Evolutionary conservation across 306 rosid genomes (phyloP), one percentile per base, ranked within the genome.

Genomic region (Inga leiocalycina): DNA sequence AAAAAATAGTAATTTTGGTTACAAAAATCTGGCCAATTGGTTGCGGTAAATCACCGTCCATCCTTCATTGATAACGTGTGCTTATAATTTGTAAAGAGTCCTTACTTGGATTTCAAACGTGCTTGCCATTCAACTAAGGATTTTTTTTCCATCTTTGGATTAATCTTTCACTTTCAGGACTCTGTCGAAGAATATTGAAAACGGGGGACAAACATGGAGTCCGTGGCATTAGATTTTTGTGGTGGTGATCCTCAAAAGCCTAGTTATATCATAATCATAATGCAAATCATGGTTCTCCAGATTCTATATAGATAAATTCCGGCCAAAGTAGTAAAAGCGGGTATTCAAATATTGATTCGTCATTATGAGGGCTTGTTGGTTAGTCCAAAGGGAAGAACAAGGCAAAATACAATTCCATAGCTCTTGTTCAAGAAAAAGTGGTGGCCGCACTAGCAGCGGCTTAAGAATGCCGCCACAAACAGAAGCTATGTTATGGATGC

Each of bases 401-500:
- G 76, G 52, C 5, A 15, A 49, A 15, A 41, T 9, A 2, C 44
- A 80, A 72, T n/a, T 80, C 41, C 57, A 15, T 8, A 22, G 48
- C 80, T 16, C 81, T 41, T 17, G 57, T 78, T 75, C 74, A 61
- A 74, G 27, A 83, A 77, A 32, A 32, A 32, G 34, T 32, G 34
- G 34, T 32, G 34, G 34, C 2, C 34, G 34, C 34, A 32, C 34
- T 32, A 32, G 34, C 34, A 32, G 34, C 34, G 34, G 2, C 34
- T 32, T 32, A 82, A 19, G 34, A 32, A 32, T 32, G 34, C 34
- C 34, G 34, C 34, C 34, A 32, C 34, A 32, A 32, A 45, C n/a
- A 79, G 70, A 57, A 39, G 56, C 20, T 96, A 80, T 90, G 93
- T 75, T 89, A 83, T 80, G 98, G 97, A 61, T 89, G 98, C 93